A percentile compares a stretch with the other conserved stretches of the same genome.
These are phyloP conservation scores for Pachysandra terminalis DNA, from an alignment of 164 flowering plant genomes.

Conservation along the genomic window DNA sequence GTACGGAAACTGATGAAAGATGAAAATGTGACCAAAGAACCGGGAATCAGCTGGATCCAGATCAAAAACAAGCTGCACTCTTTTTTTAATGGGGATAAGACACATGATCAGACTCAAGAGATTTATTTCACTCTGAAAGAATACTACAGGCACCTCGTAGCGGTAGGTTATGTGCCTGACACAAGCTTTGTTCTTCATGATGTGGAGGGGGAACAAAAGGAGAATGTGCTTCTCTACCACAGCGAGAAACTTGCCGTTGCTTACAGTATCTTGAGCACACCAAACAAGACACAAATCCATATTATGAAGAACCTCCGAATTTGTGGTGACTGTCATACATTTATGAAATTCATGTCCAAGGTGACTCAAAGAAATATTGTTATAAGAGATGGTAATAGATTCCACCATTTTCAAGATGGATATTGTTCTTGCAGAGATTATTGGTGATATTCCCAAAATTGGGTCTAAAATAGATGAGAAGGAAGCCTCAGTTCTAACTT, in stretches of 20 bases:
- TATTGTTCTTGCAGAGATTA: conserved; percentile 38
- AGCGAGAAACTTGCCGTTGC: conserved; percentile 49
- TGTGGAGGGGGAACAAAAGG: conserved; percentile 41
- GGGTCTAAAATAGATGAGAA: not conserved
- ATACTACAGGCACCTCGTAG: conserved; percentile 19
- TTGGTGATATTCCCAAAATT: conserved; percentile 23
- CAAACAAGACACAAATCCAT: conserved; percentile 26
- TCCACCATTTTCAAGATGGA: conserved; percentile 37
- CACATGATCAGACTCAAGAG: conserved; percentile 28
- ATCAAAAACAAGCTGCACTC: conserved; percentile 25
- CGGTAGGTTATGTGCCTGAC: conserved; percentile 33
- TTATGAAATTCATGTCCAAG: conserved; percentile 33
- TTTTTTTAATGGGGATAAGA: conserved; percentile 30
- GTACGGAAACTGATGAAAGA: conserved; percentile 33
- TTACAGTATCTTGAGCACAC: conserved; percentile 33
- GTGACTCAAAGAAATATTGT: conserved; percentile 26
- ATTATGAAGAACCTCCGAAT: conserved; percentile 45
- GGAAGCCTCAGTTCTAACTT: not conserved
- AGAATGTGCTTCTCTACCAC: conserved; percentile 35
- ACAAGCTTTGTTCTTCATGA: conserved; percentile 38
- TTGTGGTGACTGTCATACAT: conserved; percentile 43
- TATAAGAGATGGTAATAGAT: conserved; percentile 34
- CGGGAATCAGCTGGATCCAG: conserved; percentile 41
- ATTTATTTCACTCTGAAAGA: conserved; percentile 26
- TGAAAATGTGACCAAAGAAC: conserved; percentile 36